Base-by-base conservation (phyloP, 2,329 filamentous ascomycete genomes). In the Xenosphaeropsis pyriputrescens region DNA sequence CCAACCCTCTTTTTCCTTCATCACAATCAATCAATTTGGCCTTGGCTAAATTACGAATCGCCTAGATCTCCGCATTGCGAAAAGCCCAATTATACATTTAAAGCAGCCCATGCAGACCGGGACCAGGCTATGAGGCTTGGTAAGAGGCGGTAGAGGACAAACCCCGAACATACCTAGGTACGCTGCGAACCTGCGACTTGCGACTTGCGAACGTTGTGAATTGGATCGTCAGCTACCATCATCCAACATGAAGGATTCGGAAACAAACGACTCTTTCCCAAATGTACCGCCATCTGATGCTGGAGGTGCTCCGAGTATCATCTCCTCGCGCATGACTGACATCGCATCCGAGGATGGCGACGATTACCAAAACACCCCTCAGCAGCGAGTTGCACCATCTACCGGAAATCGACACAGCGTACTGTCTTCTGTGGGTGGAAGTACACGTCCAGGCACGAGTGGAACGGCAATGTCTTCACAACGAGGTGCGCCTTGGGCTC, bases 261-360 rank as follows among this genome's bases (percentile, higher is more conserved):
- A 45, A 30, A 45, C 40, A 17, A 34, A 37, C 32, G 35, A 47
- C 26, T 37, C 42, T 17, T 43, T 46, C 37, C 42, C 46, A 15
- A 48, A 42, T 34, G 30, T 32, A 17, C 42, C 39, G 22, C 43
- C 47, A 16, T 45, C 46, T 39, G 59, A 61, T 37, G 45, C 51
- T 18, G 54, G 53, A 45, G 58, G 63, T 43, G 50, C 50, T 29
- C 57, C 62, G 39, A 68, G 65, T 40, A 59, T 69, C 33, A 67
- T 72, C 26, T 72, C 68, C 38, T 68, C 66, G 40, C 64, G 63
- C 38, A 65, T 72, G 57, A 72, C 66, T n/a, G 68, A 73, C 47
- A 60, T 68, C 45, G 58, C 58, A 35, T 67, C 67, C 29, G 66
- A 70, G 45, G 65, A 70, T 59, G 66, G 59, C 35, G 61, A 67